Evolutionary conservation across 164 flowering plant species (phyloP).

Genomic region (Vitis vinifera): DNA sequence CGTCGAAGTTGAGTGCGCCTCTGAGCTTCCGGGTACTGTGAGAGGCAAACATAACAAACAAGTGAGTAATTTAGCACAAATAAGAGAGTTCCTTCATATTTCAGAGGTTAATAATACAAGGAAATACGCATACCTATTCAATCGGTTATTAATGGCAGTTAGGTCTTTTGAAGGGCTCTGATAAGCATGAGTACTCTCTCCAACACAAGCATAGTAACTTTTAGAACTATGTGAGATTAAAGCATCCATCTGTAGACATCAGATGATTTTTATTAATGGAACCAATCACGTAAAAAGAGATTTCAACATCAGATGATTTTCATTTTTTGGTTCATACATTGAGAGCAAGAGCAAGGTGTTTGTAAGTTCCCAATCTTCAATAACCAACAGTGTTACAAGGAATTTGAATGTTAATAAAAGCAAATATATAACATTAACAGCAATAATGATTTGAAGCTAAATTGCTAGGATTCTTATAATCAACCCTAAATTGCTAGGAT

Average conservation of each 20-base stretch:
- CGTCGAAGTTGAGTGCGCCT: conserved; percentile 71
- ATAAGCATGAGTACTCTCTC: conserved; percentile 98
- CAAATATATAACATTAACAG: background rate
- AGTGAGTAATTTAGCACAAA: background rate
- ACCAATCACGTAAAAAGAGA: too few relatives aligned
- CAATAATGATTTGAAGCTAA: too few relatives aligned
- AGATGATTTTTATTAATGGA: background rate
- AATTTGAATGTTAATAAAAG: background rate
- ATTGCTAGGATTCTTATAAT: too few relatives aligned
- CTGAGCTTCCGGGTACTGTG: conserved; percentile 55
- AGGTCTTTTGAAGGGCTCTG: conserved; percentile 99
- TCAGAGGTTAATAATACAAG: background rate
- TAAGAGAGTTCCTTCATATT: too few relatives aligned
- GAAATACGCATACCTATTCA: conserved; percentile 62
- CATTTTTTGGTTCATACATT: too few relatives aligned
- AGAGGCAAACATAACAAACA: background rate
- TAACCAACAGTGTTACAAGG: too few relatives aligned
- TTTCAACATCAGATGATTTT: too few relatives aligned
- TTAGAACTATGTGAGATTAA: conserved; percentile 81
- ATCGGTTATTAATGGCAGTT: conserved; percentile 78
- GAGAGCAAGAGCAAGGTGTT: too few relatives aligned
- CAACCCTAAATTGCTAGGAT: too few relatives aligned
- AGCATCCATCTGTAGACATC: conserved; percentile 81
- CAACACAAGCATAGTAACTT: conserved; percentile 98
- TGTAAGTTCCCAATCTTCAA: too few relatives aligned